Evolutionary conservation across 345 rosid species (phyloP).

Genomic region (Iberis pinnata): DNA sequence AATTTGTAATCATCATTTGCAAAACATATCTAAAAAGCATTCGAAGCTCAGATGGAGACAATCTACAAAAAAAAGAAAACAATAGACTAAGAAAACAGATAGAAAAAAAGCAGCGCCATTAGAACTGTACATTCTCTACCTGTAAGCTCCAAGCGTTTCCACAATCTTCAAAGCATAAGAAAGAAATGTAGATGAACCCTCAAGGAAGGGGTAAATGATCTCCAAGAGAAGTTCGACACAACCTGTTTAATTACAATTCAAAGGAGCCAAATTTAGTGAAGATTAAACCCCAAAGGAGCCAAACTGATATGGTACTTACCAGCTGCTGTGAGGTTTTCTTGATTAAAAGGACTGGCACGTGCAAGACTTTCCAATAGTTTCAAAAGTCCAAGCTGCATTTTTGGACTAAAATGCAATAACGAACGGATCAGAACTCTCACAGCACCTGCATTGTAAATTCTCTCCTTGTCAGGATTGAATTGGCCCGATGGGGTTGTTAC

Average conservation of each 20-base stretch:
- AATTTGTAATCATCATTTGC: conserved; percentile 61
- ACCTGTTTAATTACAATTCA: conserved; percentile 37
- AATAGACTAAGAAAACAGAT: conserved; percentile 19
- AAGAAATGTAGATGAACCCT: conserved; percentile 65
- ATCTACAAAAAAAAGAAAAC: conserved; percentile 49
- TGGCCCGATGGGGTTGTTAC: conserved; percentile 47
- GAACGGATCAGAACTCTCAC: conserved; percentile 67
- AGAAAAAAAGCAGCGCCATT: conserved; percentile 12
- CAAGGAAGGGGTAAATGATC: conserved; percentile 69
- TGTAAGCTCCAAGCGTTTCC: conserved; percentile 87
- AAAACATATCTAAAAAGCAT: conserved; percentile 59
- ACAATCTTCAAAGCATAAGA: conserved; percentile 73
- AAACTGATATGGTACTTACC: conserved; percentile 43
- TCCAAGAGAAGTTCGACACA: conserved; percentile 83
- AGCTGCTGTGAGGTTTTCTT: conserved; percentile 80
- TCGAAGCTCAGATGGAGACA: conserved; percentile 77
- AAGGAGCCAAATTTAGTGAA: neutral
- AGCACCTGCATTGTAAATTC: conserved; percentile 82
- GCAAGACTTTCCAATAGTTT: conserved; percentile 70
- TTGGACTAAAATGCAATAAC: conserved; percentile 70
- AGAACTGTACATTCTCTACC: conserved; percentile 36
- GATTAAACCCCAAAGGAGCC: neutral
- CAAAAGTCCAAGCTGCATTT: conserved; percentile 72
- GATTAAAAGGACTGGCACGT: conserved; percentile 69
- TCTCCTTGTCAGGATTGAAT: conserved; percentile 54